phyloP scores from a whole-genome alignment of 2,329 filamentous ascomycete genomes.

The Esteya vermicola region DNA sequence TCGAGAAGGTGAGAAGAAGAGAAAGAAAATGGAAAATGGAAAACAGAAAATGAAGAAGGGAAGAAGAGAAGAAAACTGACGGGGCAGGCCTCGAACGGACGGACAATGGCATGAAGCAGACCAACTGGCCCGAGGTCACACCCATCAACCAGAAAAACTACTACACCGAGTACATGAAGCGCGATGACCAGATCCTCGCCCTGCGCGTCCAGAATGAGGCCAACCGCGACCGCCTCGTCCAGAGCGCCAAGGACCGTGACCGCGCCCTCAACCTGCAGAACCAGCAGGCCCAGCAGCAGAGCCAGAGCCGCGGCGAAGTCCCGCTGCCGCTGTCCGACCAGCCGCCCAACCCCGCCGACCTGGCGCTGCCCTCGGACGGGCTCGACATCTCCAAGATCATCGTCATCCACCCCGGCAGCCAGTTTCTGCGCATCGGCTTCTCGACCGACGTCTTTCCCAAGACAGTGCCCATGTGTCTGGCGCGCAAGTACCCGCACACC shows the following conservation, averaged over 20 bases:
- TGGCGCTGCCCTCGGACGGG: constrained; percentile 35
- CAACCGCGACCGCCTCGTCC: constrained; percentile 67
- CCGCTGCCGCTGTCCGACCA: constrained; percentile 46
- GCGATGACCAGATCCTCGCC: constrained; percentile 89
- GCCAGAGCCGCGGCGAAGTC: constrained; percentile 50
- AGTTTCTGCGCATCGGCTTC: constrained; percentile 86
- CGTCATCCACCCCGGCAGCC: constrained; percentile 88
- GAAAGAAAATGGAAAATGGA: constrained; percentile 16
- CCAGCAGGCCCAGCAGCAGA: too few species aligned
- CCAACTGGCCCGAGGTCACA: constrained; percentile 80
- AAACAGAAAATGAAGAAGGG: constrained; percentile 28
- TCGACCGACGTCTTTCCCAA: constrained; percentile 93
- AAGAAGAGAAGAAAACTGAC: background rate
- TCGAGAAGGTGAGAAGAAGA: constrained; percentile 36
- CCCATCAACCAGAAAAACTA: constrained; percentile 99
- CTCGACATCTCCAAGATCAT: constrained; percentile 79
- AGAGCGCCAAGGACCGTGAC: constrained; percentile 77
- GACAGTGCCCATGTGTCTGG: constrained; percentile 85
- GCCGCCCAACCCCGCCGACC: constrained; percentile 36
- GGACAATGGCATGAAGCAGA: constrained; percentile 95
- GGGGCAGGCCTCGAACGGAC: constrained; percentile 74
- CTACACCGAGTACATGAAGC: constrained; percentile 96
- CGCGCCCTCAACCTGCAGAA: constrained; percentile 68
- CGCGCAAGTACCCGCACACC: constrained; percentile 59
- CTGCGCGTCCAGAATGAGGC: constrained; percentile 81